A percentile compares a stretch with the other conserved stretches of the same genome.
phyloP scores from a whole-genome alignment of 306 rosid species.

The Malus sylvestris region DNA sequence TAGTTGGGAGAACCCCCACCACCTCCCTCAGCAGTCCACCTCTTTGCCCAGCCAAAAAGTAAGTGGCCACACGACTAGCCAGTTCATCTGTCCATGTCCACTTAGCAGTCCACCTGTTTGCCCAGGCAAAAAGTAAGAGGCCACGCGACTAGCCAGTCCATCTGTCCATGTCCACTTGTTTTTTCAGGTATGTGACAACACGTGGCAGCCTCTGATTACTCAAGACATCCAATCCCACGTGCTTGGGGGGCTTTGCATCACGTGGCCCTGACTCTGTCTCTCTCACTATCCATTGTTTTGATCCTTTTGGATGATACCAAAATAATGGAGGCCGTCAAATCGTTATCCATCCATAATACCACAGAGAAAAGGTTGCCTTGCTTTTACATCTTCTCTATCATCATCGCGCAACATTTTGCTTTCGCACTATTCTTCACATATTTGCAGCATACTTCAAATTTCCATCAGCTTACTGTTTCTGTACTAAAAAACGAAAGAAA shows the following conservation, averaged over 20 bases:
- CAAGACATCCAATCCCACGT: slow-evolving; percentile 47
- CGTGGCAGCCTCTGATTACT: slow-evolving; percentile 21
- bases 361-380: neutral
- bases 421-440: too few species aligned
- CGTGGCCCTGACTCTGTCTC: slow-evolving; percentile 31
- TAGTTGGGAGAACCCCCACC: neutral
- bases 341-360: slow-evolving; percentile 29
- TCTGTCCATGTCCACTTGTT: neutral
- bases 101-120: too few species aligned
- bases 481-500: too few species aligned
- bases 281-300: neutral
- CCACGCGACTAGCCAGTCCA: neutral
- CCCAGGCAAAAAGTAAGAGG: neutral
- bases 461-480: too few species aligned
- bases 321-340: slow-evolving; percentile 28
- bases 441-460: too few species aligned
- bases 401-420: too few species aligned
- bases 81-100: neutral
- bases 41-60: neutral
- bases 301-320: slow-evolving; percentile 22
- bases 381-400: too few species aligned
- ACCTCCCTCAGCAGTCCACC: neutral
- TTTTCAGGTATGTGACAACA: neutral
- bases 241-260: slow-evolving; percentile 27
- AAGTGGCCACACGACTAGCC: neutral